Conservation (phyloP, 768 basidiomycete species). For the Gloeostereum incarnatum region DNA sequence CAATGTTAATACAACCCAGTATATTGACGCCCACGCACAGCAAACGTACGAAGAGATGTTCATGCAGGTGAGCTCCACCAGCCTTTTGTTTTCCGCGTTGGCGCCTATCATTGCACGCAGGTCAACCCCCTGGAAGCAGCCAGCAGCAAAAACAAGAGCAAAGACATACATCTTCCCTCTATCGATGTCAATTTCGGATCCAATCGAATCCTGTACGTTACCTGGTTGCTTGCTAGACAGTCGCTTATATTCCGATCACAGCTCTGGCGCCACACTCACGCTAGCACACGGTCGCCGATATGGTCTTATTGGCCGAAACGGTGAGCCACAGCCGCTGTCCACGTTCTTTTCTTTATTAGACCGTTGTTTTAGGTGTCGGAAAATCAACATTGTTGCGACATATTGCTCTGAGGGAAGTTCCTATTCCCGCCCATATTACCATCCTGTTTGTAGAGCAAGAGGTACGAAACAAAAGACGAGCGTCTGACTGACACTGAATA, state of each 20-base stretch:
- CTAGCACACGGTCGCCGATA: conserved; percentile 86
- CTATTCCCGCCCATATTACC: conserved; percentile 90
- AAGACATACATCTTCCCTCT: conserved; percentile 89
- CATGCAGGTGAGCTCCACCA: conserved; percentile 66
- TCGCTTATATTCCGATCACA: conserved; percentile 19
- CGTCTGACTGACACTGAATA: no score
- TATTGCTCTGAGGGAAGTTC: conserved; percentile 90
- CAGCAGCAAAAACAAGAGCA: conserved; percentile 87
- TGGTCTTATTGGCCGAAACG: conserved; percentile 86
- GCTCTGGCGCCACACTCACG: conserved; percentile 79
- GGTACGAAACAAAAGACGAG: no score
- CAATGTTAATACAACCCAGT: neutral
- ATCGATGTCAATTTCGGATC: conserved; percentile 97
- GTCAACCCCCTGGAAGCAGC: conserved; percentile 88
- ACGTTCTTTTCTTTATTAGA: neutral
- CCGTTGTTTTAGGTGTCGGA: conserved; percentile 57
- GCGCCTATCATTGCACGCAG: conserved; percentile 26
- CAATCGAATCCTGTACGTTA: conserved; percentile 75
- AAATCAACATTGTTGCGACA: conserved; percentile 94
- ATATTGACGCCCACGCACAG: conserved; percentile 25
- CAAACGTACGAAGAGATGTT: conserved; percentile 99
- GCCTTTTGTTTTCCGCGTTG: neutral
- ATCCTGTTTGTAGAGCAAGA: conserved; percentile 99
- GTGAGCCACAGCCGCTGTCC: conserved; percentile 20
- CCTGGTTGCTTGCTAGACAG: neutral